Conservation (phyloP, 257 asterid species). For the Nicotiana sylvestris region DNA sequence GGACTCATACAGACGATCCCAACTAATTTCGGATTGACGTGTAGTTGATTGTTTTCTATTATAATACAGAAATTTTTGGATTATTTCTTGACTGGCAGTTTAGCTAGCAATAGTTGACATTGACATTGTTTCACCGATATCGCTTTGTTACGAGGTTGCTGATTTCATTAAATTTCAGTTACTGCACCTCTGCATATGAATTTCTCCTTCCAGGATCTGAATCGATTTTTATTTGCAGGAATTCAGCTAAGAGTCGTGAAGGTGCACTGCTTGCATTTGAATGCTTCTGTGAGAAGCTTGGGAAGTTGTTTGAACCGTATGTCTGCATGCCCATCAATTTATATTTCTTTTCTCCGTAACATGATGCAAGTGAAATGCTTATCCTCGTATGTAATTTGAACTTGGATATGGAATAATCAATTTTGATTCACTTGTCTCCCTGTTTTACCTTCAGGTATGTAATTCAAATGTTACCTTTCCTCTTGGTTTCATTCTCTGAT, state of each 20-base stretch:
- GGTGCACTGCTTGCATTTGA: constrained; percentile 95
- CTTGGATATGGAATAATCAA: neutral
- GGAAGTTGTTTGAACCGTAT: constrained; percentile 97
- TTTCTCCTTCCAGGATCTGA: constrained; percentile 2
- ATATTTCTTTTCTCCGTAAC: neutral
- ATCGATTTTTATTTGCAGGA: constrained; percentile 44
- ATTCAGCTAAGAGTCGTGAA: constrained; percentile 88
- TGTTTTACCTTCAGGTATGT: constrained; percentile 58
- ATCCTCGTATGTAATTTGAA: constrained; percentile 4
- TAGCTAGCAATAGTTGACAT: neutral
- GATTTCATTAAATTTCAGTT: neutral
- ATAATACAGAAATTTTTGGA: neutral
- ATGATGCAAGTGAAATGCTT: constrained; percentile 11
- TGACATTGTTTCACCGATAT: neutral
- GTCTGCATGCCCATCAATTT: constrained; percentile 18
- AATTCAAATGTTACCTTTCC: constrained; percentile 86
- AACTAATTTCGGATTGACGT: neutral
- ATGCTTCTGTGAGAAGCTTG: constrained; percentile 93
- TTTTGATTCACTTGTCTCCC: neutral
- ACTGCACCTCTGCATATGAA: neutral
- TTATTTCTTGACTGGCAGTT: neutral
- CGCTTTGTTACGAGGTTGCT: neutral
- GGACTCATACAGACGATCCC: neutral
- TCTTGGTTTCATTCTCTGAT: constrained; percentile 88
- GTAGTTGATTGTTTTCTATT: neutral